These are phyloP conservation scores for Gonapodya sp. DNA, from an alignment of 192 early-diverging fungal genomes.

Conservation along the genomic window DNA sequence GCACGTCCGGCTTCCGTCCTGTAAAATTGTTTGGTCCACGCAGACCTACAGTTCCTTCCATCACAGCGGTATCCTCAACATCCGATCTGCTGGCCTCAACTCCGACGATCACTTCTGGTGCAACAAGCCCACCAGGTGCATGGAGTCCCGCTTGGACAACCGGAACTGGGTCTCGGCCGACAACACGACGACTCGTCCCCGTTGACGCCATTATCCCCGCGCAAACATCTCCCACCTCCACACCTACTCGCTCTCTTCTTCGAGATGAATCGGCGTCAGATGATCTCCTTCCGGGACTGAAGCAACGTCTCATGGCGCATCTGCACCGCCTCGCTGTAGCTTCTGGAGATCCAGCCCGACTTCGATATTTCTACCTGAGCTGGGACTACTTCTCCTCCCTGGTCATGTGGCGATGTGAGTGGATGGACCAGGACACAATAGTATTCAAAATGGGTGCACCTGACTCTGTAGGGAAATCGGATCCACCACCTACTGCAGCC, in stretches of 20 bases:
- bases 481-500: conserved; percentile 25
- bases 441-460: conserved; percentile 57
- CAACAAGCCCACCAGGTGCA: background rate
- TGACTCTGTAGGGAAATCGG: background rate
- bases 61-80: background rate
- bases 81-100: too few species aligned
- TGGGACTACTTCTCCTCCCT: conserved; percentile 49
- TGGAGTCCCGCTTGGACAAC: background rate
- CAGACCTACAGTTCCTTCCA: background rate
- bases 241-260: background rate
- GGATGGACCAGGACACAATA: conserved; percentile 42
- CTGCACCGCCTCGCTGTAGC: conserved; percentile 45
- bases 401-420: conserved; percentile 62
- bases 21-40: background rate
- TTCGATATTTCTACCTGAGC: conserved; percentile 53
- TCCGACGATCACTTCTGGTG: background rate
- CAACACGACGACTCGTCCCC: background rate
- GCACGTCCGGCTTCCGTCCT: background rate
- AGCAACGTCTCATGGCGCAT: conserved; percentile 57
- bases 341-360: conserved; percentile 29
- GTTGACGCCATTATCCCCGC: background rate
- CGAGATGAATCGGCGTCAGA: background rate
- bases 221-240: background rate
- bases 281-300: conserved; percentile 43
- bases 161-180: background rate